Conservation (phyloP, 768 basidiomycete species). For the Pleurotus sapidus region DNA sequence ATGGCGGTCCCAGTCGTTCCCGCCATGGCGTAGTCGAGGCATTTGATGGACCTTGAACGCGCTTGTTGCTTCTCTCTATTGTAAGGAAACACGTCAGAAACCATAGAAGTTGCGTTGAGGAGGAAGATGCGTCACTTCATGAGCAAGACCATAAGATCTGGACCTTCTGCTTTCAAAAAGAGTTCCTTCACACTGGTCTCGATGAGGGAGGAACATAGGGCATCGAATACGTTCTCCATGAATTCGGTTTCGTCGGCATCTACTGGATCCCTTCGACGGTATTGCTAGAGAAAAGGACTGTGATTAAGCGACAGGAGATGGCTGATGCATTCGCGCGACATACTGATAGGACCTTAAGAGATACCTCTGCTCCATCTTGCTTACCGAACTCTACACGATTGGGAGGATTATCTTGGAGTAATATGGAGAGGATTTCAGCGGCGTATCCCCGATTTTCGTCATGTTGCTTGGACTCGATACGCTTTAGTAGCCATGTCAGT, state of each 20-base stretch:
- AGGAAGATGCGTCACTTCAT: conserved; percentile 73
- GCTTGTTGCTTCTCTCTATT: conserved; percentile 79
- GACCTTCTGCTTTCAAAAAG: conserved; percentile 89
- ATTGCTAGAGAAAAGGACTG: conserved; percentile 72
- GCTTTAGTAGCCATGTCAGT: conserved; percentile 74
- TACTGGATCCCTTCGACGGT: conserved; percentile 77
- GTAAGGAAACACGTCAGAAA: neutral
- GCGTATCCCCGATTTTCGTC: conserved; percentile 94
- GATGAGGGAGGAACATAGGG: conserved; percentile 79
- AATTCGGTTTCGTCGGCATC: conserved; percentile 93
- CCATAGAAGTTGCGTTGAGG: too few relatives aligned
- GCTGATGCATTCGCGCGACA: conserved; percentile 22
- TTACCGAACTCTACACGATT: conserved; percentile 72
- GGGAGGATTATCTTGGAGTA: conserved; percentile 70
- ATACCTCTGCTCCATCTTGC: conserved; percentile 73
- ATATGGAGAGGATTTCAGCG: conserved; percentile 89
- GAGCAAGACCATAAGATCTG: conserved; percentile 97
- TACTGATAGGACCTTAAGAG: conserved; percentile 80
- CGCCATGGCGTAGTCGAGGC: conserved; percentile 88
- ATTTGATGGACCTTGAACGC: conserved; percentile 83
- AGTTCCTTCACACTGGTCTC: conserved; percentile 76
- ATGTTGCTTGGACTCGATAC: conserved; percentile 68
- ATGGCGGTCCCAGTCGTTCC: conserved; percentile 62
- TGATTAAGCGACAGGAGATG: conserved; percentile 10
- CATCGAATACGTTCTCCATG: conserved; percentile 96